phyloP scores from a whole-genome alignment of 2,329 filamentous ascomycete genomes.

The Aotearoamyces nothofagi region DNA sequence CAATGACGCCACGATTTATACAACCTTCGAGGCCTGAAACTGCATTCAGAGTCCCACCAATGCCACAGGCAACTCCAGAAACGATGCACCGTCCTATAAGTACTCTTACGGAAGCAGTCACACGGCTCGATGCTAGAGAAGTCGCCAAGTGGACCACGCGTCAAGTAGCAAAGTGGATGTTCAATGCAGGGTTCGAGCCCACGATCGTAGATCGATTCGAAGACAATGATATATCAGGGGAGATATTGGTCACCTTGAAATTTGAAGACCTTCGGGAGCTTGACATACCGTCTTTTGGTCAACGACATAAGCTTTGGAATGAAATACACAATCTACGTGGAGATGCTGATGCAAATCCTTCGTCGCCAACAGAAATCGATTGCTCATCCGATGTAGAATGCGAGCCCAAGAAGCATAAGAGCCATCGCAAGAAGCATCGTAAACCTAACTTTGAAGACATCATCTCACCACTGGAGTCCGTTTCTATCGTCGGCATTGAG shows the following conservation, averaged over 20 bases:
- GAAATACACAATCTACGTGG: conserved; percentile 58
- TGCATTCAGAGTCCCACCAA: conserved; percentile 5
- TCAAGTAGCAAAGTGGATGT: conserved; percentile 78
- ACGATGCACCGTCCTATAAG: conserved; percentile 26
- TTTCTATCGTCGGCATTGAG: conserved; percentile 86
- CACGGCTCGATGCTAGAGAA: conserved; percentile 40
- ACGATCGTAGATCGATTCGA: conserved; percentile 71
- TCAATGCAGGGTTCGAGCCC: conserved; percentile 64
- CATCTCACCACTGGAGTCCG: conserved; percentile 67
- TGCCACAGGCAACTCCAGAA: conserved; percentile 11
- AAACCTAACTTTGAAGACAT: conserved; percentile 35
- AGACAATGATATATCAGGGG: conserved; percentile 82
- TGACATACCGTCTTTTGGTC: conserved; percentile 67
- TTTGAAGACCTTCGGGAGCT: conserved; percentile 78
- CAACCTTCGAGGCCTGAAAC: conserved; percentile 18
- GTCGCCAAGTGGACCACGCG: conserved; percentile 56
- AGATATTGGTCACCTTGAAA: conserved; percentile 77
- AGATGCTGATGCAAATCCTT: conserved; percentile 32
- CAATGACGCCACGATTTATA: conserved; percentile 49
- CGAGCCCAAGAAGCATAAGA: conserved; percentile 10
- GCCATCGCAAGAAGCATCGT: conserved; percentile 12
- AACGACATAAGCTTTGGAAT: conserved; percentile 66
- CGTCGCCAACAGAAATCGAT: conserved; percentile 39
- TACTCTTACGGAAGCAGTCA: conserved; percentile 39
- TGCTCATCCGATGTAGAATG: conserved; percentile 13